phyloP scores from a whole-genome alignment of 345 rosid genomes.

The Geranium rotundifolium region DNA sequence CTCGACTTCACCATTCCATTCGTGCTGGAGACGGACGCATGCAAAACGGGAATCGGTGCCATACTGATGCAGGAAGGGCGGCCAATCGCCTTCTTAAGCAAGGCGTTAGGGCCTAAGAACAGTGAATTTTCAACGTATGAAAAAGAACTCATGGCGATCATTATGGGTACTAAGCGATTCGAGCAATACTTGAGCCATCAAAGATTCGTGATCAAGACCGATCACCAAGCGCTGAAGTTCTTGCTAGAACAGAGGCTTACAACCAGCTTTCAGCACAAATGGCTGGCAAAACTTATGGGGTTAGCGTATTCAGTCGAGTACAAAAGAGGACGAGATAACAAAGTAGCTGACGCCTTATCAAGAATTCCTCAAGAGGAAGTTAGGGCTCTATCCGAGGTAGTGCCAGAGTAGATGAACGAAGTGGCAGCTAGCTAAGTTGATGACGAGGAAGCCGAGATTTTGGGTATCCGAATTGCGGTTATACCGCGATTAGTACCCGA shows the following conservation, averaged over 20 bases:
- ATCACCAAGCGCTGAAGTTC: slow-evolving; percentile 4
- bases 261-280: not conserved
- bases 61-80: not conserved
- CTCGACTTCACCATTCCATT: not conserved
- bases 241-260: not conserved
- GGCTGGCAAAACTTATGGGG: slow-evolving; percentile 10
- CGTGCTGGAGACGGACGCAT: not conserved
- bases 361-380: not conserved
- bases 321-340: not conserved
- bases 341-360: not conserved
- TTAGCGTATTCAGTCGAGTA: not conserved
- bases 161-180: too few species aligned
- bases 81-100: not conserved
- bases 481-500: too few species aligned
- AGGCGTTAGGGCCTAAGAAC: not conserved
- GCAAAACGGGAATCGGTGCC: not conserved
- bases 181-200: too few species aligned
- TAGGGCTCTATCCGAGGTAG: too few species aligned
- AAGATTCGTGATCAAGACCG: not conserved
- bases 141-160: not conserved
- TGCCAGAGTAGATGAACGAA: too few species aligned
- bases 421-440: too few species aligned
- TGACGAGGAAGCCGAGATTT: too few species aligned
- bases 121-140: not conserved
- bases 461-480: too few species aligned